Evolutionary conservation across 805 yeast genomes (phyloP).

Genomic region (Ogataea methanolica): DNA sequence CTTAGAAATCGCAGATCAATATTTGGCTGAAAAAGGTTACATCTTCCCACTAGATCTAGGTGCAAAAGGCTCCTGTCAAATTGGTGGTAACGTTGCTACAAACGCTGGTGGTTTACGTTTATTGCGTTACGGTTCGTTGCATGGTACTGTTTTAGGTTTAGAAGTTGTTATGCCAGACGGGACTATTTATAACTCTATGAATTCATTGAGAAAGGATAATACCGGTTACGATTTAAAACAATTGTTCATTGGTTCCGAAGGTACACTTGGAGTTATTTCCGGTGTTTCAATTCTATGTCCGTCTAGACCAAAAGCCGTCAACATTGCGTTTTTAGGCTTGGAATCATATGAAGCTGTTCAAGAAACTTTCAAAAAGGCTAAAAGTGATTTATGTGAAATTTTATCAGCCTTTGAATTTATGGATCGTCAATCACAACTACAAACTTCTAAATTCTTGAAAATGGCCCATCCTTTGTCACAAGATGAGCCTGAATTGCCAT

Average conservation of each 20-base stretch:
- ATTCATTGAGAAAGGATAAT: conserved; percentile 87
- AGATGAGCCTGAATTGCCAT: conserved; percentile 40
- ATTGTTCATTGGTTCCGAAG: conserved; percentile 90
- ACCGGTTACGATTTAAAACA: conserved; percentile 94
- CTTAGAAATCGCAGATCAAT: conserved; percentile 79
- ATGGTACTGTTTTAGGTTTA: conserved; percentile 85
- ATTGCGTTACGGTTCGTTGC: conserved; percentile 85
- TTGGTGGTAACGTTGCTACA: conserved; percentile 93
- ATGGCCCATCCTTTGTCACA: conserved; percentile 62
- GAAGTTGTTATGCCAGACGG: conserved; percentile 95
- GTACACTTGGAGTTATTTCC: conserved; percentile 86
- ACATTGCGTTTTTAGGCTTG: conserved; percentile 85
- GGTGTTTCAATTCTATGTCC: conserved; percentile 90
- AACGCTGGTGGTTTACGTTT: conserved; percentile 94
- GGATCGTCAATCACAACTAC: conserved; percentile 67
- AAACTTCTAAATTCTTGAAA: conserved; percentile 59
- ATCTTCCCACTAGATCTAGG: conserved; percentile 93
- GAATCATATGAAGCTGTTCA: conserved; percentile 81
- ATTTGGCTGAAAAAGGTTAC: conserved; percentile 72
- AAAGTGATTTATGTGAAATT: conserved; percentile 74
- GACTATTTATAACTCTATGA: conserved; percentile 69
- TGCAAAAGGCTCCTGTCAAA: conserved; percentile 94
- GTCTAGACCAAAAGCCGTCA: conserved; percentile 76
- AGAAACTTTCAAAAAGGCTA: conserved; percentile 73
- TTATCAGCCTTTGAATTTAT: conserved; percentile 91